These are phyloP conservation scores for Mucor mucedo DNA, from an alignment of 371 early-diverging fungal species.

Conservation along the genomic window DNA sequence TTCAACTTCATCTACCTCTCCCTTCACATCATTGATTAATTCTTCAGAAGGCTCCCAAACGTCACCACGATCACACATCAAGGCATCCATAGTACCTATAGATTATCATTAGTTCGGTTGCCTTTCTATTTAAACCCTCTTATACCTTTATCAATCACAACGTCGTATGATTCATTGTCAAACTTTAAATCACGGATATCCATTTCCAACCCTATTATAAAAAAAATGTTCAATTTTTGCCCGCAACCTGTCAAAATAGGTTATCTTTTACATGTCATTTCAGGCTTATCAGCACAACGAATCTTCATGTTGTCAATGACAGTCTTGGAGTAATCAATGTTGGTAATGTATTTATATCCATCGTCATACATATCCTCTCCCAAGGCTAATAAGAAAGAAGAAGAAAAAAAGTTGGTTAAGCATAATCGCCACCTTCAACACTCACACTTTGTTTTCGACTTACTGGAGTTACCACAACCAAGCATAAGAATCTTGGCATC, in stretches of 20 bases:
- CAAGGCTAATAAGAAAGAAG: constrained; percentile 48
- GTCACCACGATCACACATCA: constrained; percentile 85
- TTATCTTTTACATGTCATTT: constrained; percentile 62
- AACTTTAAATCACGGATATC: constrained; percentile 77
- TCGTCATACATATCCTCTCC: constrained; percentile 84
- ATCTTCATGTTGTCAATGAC: constrained; percentile 82
- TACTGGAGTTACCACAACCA: constrained; percentile 82
- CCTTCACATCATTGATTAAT: constrained; percentile 63
- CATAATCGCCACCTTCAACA: background rate
- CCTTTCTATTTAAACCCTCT: background rate
- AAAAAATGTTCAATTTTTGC: background rate
- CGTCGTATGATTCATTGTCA: constrained; percentile 67
- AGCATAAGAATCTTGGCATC: constrained; percentile 72
- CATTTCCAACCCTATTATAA: constrained; percentile 71
- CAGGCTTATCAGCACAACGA: constrained; percentile 61
- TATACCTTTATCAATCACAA: constrained; percentile 83
- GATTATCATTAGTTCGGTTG: background rate
- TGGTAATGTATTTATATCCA: constrained; percentile 77
- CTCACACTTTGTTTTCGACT: constrained; percentile 6
- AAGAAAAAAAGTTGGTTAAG: background rate
- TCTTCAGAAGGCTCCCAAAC: constrained; percentile 87
- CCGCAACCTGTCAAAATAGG: background rate
- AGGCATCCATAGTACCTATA: constrained; percentile 74
- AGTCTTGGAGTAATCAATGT: constrained; percentile 80
- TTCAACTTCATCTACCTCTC: constrained; percentile 78